Evolutionary conservation across 805 yeast genomes (phyloP).

Genomic region (Teunomyces barrocoloradensis): DNA sequence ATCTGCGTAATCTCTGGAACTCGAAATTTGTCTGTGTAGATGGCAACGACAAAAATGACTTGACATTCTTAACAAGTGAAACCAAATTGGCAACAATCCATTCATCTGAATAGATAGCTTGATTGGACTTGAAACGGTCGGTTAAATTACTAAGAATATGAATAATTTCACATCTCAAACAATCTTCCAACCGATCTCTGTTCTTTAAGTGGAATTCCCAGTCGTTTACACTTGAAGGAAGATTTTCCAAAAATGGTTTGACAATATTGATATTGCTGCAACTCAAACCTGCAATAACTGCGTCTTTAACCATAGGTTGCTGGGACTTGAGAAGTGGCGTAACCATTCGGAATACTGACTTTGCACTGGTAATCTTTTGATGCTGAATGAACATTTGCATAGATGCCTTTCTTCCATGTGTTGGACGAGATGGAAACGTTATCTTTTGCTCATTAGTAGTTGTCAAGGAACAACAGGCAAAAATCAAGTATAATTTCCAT

Average conservation of each 20-base stretch:
- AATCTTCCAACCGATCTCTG: constrained; percentile 36
- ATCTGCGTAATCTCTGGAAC: constrained; percentile 74
- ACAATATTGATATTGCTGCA: constrained; percentile 89
- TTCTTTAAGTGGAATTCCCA: constrained; percentile 39
- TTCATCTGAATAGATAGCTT: constrained; percentile 56
- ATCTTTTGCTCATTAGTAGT: constrained; percentile 84
- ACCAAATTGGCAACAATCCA: constrained; percentile 66
- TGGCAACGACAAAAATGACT: constrained; percentile 54
- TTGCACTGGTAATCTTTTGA: constrained; percentile 89
- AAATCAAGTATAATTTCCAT: constrained; percentile 85
- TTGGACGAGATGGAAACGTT: constrained; percentile 46
- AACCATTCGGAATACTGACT: constrained; percentile 83
- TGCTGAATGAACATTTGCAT: constrained; percentile 83
- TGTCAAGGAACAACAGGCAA: constrained; percentile 89
- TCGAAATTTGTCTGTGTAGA: constrained; percentile 62
- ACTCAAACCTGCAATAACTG: constrained; percentile 84
- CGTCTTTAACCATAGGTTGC: constrained; percentile 71
- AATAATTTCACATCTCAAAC: constrained; percentile 69
- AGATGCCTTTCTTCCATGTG: constrained; percentile 73
- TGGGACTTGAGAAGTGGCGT: constrained; percentile 74
- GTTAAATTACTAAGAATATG: constrained; percentile 72
- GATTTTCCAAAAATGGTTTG: constrained; percentile 72
- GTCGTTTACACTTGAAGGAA: constrained; percentile 56
- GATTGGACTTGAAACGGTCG: constrained; percentile 52
- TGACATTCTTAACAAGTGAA: constrained; percentile 58